Conservation (phyloP, 345 rosid genomes). For the Noccaea caerulescens region DNA sequence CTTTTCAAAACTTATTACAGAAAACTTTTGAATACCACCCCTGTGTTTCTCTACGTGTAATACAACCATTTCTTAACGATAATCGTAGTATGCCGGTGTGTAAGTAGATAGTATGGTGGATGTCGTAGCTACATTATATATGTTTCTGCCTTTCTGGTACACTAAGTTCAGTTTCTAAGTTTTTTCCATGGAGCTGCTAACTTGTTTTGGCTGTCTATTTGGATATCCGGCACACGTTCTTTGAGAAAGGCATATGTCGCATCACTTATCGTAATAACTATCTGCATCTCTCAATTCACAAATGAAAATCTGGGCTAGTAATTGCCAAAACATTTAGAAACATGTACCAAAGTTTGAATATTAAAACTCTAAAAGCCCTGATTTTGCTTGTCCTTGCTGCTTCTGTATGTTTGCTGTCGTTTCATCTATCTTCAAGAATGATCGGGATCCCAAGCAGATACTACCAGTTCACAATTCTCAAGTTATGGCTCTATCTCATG, state of each 20-base stretch:
- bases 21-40: conserved; percentile 1
- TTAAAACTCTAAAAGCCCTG: conserved; percentile 16
- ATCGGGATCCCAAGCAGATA: conserved; percentile 72
- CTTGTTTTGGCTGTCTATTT: conserved; percentile 13
- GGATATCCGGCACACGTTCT: not conserved
- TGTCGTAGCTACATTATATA: too few species aligned
- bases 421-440: conserved; percentile 55
- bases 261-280: conserved; percentile 18
- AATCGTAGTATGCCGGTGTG: conserved; percentile 8
- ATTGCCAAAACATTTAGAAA: not conserved
- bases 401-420: conserved; percentile 35
- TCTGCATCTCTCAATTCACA: not conserved
- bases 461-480: conserved; percentile 75
- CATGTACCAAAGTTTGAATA: conserved; percentile 6
- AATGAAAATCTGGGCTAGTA: not conserved
- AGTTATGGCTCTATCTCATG: conserved; percentile 70
- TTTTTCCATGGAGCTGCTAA: conserved; percentile 9
- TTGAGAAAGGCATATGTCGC: conserved; percentile 13
- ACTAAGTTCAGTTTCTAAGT: conserved; percentile 20
- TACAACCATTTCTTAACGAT: not conserved
- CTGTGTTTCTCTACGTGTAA: not conserved
- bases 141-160: not conserved
- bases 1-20: conserved; percentile 10
- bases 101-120: too few species aligned
- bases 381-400: conserved; percentile 24